Evolutionary conservation across 176 grass and related monocot species (phyloP), one percentile per base, ranked within the genome.

Genomic region (Cenchrus fungigraminus): DNA sequence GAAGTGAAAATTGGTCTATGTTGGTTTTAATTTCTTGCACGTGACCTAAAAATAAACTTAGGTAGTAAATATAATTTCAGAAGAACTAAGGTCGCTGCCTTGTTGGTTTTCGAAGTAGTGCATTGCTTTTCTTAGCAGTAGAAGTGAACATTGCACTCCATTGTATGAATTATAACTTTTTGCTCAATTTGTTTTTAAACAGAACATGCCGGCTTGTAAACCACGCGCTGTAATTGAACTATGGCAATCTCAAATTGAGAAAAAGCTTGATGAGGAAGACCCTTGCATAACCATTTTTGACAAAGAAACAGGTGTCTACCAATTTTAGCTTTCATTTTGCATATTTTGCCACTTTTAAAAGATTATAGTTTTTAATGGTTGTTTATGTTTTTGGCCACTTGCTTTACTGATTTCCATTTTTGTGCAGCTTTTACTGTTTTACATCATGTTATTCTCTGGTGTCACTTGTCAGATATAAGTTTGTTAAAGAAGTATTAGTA

Each of bases 221-320:
- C 96, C 88, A 43, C 89, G 79, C 63, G 79, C 15, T 77, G 81
- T 92, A 79, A 55, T 98, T 78, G 84, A 89, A 76, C 89, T 98
- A 71, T 94, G 87, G 89, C 92, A 92, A 92, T 91, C 77, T 87
- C 87, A 92, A 69, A 73, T 98, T 76, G 93, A 94, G 47, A 84
- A 89, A 82, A 95, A 94, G 73, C 90, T 92, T 80, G 90, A 80
- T 83, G 86, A 82, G 80, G 63, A 84, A 66, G 93, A 98, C 73
- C 93, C 91, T 54, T 84, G 80, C 32, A 66, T 98, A 31, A 54
- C 84, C 79, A 89, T 98, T 80, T 64, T 94, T 73, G 97, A 95
- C 54, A 95, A 94, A 84, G 71, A 53, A 68, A 87, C 93, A 80
- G 94, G 97, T 98, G 89, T 81, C 93, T 76, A 63, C 62, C 57